These are phyloP conservation scores for Dichotomopilus funicola DNA, from an alignment of 2,329 filamentous ascomycete species.

Conservation along the genomic window DNA sequence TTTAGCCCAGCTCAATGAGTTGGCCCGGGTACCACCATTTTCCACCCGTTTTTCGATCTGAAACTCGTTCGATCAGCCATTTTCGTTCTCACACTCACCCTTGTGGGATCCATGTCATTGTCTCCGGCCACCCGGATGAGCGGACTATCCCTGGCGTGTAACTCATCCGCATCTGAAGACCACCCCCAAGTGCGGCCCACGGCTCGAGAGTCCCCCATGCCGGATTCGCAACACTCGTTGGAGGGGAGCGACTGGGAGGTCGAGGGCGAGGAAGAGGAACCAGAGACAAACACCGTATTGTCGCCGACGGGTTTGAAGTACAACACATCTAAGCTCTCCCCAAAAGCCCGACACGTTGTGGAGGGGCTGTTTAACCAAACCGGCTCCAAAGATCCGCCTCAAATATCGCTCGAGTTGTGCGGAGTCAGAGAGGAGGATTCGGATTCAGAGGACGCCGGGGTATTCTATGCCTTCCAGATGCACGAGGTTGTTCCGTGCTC, in stretches of 20 bases:
- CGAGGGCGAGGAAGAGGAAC: conserved; percentile 27
- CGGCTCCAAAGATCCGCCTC: conserved; percentile 35
- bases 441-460: conserved; percentile 30
- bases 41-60: conserved; percentile 1
- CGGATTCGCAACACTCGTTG: conserved; percentile 6
- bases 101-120: conserved; percentile 27
- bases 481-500: conserved; percentile 48
- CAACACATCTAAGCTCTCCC: conserved; percentile 34
- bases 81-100: conserved; percentile 5
- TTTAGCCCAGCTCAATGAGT: background rate
- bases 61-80: background rate
- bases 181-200: conserved; percentile 25
- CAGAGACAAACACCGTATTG: conserved; percentile 25
- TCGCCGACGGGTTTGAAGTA: conserved; percentile 38
- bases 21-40: background rate
- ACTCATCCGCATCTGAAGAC: conserved; percentile 32
- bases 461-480: conserved; percentile 51
- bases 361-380: conserved; percentile 36
- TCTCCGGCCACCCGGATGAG: conserved; percentile 32
- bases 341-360: conserved; percentile 33
- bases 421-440: conserved; percentile 31
- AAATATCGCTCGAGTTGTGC: conserved; percentile 45
- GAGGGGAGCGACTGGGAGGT: conserved; percentile 25
- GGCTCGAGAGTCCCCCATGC: conserved; percentile 7
- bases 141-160: conserved; percentile 37